Evolutionary conservation across 2,329 filamentous ascomycete species (phyloP).

Genomic region (Fusarium subglutinans): DNA sequence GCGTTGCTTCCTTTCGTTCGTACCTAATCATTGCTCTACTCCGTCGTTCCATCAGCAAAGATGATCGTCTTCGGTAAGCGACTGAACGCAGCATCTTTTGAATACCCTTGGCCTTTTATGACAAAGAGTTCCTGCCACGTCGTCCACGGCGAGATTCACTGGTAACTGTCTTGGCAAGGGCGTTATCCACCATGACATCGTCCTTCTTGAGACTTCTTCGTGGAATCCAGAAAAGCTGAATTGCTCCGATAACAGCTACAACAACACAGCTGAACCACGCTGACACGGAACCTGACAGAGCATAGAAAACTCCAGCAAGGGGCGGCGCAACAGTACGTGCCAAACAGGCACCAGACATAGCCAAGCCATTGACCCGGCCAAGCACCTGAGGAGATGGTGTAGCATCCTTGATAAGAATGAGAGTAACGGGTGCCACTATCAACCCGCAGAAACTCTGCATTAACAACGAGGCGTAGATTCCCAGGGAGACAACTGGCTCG

Average conservation of each 20-base stretch:
- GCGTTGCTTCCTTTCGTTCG: background rate
- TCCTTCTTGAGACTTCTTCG: constrained; percentile 10
- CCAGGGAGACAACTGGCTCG: constrained; percentile 60
- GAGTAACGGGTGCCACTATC: constrained; percentile 71
- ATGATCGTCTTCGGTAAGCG: too few species aligned
- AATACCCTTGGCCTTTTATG: background rate
- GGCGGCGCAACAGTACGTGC: constrained; percentile 76
- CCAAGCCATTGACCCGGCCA: constrained; percentile 77
- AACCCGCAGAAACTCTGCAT: constrained; percentile 75
- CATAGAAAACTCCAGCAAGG: constrained; percentile 73
- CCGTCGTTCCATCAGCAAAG: background rate
- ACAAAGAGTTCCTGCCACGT: constrained; percentile 19
- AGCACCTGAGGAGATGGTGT: constrained; percentile 69
- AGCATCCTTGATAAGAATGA: constrained; percentile 79
- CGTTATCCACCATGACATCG: constrained; percentile 31
- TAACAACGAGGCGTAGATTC: constrained; percentile 72
- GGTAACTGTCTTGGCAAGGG: constrained; percentile 22
- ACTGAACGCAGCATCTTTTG: too few species aligned
- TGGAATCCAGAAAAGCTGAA: constrained; percentile 37
- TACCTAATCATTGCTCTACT: background rate
- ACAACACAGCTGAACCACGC: constrained; percentile 53
- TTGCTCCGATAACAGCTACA: constrained; percentile 36
- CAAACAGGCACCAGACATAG: constrained; percentile 76
- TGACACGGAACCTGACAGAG: constrained; percentile 60
- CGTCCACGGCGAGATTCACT: constrained; percentile 26